Base-by-base conservation (phyloP, 176 grass and related monocot genomes). In the Eragrostis nindensis region DNA sequence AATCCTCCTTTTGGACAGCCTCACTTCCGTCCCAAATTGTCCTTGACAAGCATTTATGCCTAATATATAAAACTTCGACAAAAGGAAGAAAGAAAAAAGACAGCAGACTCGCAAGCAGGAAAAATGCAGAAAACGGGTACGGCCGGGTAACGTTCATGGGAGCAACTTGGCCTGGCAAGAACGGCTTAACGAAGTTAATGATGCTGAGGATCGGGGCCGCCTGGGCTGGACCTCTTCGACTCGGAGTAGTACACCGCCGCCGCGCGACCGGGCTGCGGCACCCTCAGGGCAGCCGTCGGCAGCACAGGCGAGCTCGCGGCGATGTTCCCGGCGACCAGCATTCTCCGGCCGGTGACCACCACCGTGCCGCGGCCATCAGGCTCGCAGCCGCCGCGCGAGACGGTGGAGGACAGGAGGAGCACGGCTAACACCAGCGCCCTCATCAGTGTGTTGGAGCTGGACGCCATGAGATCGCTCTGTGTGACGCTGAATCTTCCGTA, bases 141-240 rank as follows among this genome's bases (percentile, higher is more conserved):
- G n/a, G n/a, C 8, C 36, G 8, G 9, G 17, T 18, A 41, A 43
- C 40, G 12, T 32, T 43, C 0, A 3, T 25, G 9, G 55, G 60
- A 16, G 60, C 9, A 25, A 25, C 19, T 55, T 55, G 8, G 21
- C 55, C 55, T n/a, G 3, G 7, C 18, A 22, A n/a, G 21, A 13
- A 26, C n/a, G n/a, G n/a, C n/a, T n/a, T n/a, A 19, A 25, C 17
- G 26, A 71, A 40, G 74, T 8, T 49, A 89, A 61, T 93, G 92
- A 47, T 94, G 92, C 62, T 91, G 86, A 46, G 92, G 92, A 44
- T 94, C 86, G 5, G 92, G 75, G 5, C 92, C 92, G 6, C 86
- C 42, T 7, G 86, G 92, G 79, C 86, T 91, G 24, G 68, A 15
- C 77, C 92, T 66, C 63, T 91, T 94, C 1, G 92, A 94, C 74